A percentile compares a stretch with the other conserved stretches of the same genome.
Conservation (phyloP, 345 rosid species). For the Salix udensis region DNA sequence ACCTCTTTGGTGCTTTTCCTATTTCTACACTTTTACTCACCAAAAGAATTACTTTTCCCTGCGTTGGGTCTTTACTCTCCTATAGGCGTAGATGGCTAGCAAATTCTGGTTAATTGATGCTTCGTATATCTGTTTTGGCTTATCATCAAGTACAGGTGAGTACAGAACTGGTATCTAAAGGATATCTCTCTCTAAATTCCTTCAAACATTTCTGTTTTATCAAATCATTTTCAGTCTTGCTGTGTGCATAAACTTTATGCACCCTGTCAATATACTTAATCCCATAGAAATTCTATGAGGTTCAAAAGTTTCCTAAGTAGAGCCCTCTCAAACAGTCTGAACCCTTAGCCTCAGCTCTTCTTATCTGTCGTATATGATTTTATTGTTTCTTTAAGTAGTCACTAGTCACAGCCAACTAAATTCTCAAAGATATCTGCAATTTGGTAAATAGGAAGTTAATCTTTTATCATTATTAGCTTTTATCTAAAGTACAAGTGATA, state of each 20-base stretch:
- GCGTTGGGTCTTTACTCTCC: background rate
- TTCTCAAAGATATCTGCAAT: background rate
- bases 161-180: background rate
- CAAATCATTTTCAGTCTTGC: background rate
- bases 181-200: background rate
- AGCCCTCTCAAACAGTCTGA: background rate
- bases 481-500: conserved; percentile 8
- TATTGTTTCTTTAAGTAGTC: background rate
- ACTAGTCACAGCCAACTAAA: background rate
- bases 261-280: background rate
- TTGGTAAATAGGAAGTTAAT: conserved; percentile 1
- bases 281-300: background rate
- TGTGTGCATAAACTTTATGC: background rate
- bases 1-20: background rate
- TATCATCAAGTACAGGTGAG: background rate
- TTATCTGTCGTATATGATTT: too few species aligned
- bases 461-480: background rate
- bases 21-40: background rate
- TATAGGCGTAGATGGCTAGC: background rate
- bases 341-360: background rate
- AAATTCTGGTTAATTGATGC: background rate
- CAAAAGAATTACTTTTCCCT: background rate
- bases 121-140: background rate
- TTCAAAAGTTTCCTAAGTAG: background rate
- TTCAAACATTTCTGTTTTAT: background rate